A percentile compares a stretch with the other conserved stretches of the same genome.
phyloP scores from a whole-genome alignment of 2,329 filamentous ascomycete genomes.

The Cladosporium sp. region DNA sequence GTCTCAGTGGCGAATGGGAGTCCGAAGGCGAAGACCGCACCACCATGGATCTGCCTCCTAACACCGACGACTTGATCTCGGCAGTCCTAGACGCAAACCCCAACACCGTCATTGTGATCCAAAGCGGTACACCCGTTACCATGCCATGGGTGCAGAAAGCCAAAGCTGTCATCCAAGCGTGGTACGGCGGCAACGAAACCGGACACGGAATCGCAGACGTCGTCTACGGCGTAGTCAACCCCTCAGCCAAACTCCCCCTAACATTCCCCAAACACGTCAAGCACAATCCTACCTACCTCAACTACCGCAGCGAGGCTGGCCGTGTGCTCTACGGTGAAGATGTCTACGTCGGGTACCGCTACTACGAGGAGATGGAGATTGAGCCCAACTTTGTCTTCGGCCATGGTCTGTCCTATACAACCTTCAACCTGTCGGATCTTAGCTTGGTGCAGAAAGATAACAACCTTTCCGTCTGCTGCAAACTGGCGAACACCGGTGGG shows the following conservation, averaged over 20 bases:
- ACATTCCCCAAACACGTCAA: constrained; percentile 21
- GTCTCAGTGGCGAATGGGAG: constrained; percentile 73
- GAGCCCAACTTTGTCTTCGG: constrained; percentile 10
- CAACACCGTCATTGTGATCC: constrained; percentile 67
- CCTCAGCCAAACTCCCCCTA: constrained; percentile 11
- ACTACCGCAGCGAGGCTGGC: constrained; percentile 50
- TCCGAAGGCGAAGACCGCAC: constrained; percentile 64
- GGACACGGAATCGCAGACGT: constrained; percentile 12
- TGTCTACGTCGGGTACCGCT: constrained; percentile 12
- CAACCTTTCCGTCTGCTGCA: constrained; percentile 42
- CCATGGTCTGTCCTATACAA: constrained; percentile 11
- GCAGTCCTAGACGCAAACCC: constrained; percentile 62
- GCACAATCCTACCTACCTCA: constrained; percentile 62
- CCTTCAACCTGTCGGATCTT: constrained; percentile 7
- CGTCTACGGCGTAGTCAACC: constrained; percentile 8
- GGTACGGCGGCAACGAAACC: constrained; percentile 15
- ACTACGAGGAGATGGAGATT: constrained; percentile 12
- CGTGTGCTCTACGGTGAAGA: constrained; percentile 13
- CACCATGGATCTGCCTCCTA: constrained; percentile 55
- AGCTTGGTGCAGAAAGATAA: not conserved
- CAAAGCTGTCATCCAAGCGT: constrained; percentile 56
- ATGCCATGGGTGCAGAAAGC: constrained; percentile 66
- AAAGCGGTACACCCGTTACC: constrained; percentile 68
- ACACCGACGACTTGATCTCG: constrained; percentile 60
- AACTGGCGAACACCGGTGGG: constrained; percentile 53